Base-by-base conservation (phyloP, 495 filamentous ascomycete species). In the Penicillium salamii region DNA sequence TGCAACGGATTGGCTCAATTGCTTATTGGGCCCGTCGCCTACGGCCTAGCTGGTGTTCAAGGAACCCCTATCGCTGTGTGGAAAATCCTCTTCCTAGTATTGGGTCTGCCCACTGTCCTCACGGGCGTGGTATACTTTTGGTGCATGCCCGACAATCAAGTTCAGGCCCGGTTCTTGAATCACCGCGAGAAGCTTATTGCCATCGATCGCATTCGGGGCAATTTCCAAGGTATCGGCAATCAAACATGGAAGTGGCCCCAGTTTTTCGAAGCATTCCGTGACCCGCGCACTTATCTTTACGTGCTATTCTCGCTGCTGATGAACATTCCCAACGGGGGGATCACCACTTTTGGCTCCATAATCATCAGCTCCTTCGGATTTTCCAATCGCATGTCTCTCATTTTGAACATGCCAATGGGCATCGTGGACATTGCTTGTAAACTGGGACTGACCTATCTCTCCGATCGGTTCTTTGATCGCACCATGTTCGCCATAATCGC, bases 191-290 rank as follows among this genome's bases (percentile, higher is more conserved):
- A 66, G 17, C 54, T 74, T 17, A 64, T 76, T 51, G 67, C 68
- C n/a, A 62, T 80, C 26, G 72, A 80, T 55, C 65, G 77, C 17
- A 66, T 78, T 32, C 66, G 72, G 7, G 61, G 63, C 15, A 79
- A 81, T 32, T 67, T 77, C 42, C 75, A 77, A 33, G 78, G 78
- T 36, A 65, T 80, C 7, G 71, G 76, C 18, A 80, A 74, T 50
- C 75, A 75, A 47, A 58, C 62, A 13, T 80, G 76, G 46, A 76
- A 77, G 36, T 69, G 56, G 58, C 62, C 70, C 7, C 77, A 81
- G 29, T 69, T 70, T 40, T 63, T 58, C 26, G 73, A 77, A 49
- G 66, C 70, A 14, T 59, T 77, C 13, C 42, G 74, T 20, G 37
- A 40, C 37, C 37, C 20, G 11, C 37, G 20, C 12, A 40, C 37